Percentiles rank a stretch among this genome's conserved stretches.
These are phyloP conservation scores for Anisodus tanguticus DNA, from an alignment of 257 asterid genomes.

Conservation along the genomic window DNA sequence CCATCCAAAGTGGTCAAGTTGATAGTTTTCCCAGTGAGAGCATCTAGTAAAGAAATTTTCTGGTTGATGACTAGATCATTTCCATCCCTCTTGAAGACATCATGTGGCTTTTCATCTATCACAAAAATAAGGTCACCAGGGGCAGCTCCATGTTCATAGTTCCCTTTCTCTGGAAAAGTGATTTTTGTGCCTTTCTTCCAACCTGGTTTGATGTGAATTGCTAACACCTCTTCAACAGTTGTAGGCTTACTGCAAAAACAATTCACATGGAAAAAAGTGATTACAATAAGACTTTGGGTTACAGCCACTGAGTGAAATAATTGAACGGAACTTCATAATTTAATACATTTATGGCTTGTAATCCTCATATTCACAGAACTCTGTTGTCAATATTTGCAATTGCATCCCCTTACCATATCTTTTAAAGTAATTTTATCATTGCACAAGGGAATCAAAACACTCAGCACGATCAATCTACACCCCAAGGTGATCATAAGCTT, in stretches of 20 bases:
- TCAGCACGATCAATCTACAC: not conserved
- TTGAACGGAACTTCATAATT: not conserved
- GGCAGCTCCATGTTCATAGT: conserved; percentile 26
- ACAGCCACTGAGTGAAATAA: not conserved
- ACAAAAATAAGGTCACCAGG: conserved; percentile 34
- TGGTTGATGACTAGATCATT: conserved; percentile 33
- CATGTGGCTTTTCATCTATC: conserved; percentile 36
- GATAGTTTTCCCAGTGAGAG: conserved; percentile 33
- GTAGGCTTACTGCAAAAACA: conserved; percentile 32
- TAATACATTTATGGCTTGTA: not conserved
- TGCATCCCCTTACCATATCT: not conserved
- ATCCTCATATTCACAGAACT: not conserved
- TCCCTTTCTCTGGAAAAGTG: conserved; percentile 40
- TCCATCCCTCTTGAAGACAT: conserved; percentile 30
- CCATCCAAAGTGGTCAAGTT: conserved; percentile 31
- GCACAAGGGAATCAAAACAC: not conserved
- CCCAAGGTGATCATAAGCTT: not conserved
- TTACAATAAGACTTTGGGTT: not conserved
- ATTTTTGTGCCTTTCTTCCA: conserved; percentile 40
- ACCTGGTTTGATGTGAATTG: conserved; percentile 34
- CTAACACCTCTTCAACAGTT: conserved; percentile 33
- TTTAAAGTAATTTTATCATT: not conserved
- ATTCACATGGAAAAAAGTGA: not conserved
- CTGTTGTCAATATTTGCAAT: not conserved
- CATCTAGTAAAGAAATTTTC: conserved; percentile 33